A percentile compares a stretch with the other conserved stretches of the same genome.
These are phyloP conservation scores for Coprinopsis sp. DNA, from an alignment of 768 basidiomycete species.

Conservation along the genomic window DNA sequence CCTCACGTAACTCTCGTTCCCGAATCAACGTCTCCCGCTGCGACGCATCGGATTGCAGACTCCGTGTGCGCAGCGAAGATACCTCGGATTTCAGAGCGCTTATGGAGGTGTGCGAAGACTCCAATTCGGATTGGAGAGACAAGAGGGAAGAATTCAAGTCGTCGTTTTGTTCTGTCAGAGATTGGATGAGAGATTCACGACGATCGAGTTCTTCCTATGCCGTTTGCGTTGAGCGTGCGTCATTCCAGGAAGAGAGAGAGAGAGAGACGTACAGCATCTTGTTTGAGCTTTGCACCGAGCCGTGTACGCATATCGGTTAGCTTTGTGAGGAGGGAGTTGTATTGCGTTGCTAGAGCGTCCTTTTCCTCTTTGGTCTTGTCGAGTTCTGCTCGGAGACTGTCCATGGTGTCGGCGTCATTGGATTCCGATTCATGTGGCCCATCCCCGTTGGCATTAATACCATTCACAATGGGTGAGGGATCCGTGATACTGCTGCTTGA, in stretches of 20 bases:
- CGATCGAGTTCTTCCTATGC: conserved; percentile 96
- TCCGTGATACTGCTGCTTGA: conserved; percentile 40
- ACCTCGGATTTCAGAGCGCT: too few species aligned
- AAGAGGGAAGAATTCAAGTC: conserved; percentile 67
- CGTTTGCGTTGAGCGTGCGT: conserved; percentile 2
- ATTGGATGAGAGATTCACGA: conserved; percentile 77
- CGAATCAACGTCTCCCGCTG: conserved; percentile 65
- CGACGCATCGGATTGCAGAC: conserved; percentile 60
- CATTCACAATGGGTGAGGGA: conserved; percentile 23
- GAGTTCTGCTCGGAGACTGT: conserved; percentile 69
- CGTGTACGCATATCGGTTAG: conserved; percentile 91
- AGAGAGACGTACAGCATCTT: conserved; percentile 75
- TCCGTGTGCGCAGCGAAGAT: conserved; percentile 58
- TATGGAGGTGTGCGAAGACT: conserved; percentile 70
- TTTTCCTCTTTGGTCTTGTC: conserved; percentile 77
- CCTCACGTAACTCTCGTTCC: conserved; percentile 79
- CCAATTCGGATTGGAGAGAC: conserved; percentile 77
- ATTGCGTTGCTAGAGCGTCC: conserved; percentile 80
- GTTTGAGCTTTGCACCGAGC: conserved; percentile 89
- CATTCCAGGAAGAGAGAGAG: not conserved
- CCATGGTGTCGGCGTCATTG: conserved; percentile 43
- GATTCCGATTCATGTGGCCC: conserved; percentile 28
- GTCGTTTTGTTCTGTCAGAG: conserved; percentile 73
- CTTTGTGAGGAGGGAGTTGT: conserved; percentile 80
- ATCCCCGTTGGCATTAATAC: conserved; percentile 30